Conservation (phyloP, 2,329 filamentous ascomycete species). For the Sporothrix globosa region DNA sequence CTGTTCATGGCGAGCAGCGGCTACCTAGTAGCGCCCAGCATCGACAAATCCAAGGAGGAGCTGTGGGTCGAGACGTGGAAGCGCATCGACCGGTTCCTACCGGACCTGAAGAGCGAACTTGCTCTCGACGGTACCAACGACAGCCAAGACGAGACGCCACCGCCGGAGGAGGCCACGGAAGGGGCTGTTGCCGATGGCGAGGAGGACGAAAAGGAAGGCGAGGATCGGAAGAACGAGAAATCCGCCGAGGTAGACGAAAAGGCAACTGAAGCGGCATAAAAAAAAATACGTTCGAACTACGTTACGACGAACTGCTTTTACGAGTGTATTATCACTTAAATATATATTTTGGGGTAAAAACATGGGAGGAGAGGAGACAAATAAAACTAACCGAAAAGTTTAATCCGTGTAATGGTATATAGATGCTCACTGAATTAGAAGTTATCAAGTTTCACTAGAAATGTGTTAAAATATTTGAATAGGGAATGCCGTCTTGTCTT, state of each 20-base stretch:
- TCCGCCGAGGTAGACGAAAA: not conserved
- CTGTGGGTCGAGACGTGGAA: conserved; percentile 68
- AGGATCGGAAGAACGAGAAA: too few species aligned
- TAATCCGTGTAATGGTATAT: conserved; percentile 11
- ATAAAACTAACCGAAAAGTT: not conserved
- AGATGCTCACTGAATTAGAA: not conserved
- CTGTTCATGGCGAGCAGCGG: conserved; percentile 92
- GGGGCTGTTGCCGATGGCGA: not conserved
- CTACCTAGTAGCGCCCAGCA: conserved; percentile 72
- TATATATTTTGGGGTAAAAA: not conserved
- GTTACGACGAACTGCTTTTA: not conserved
- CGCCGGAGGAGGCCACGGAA: not conserved
- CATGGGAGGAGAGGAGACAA: not conserved
- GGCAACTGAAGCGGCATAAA: not conserved
- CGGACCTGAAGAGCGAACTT: conserved; percentile 61
- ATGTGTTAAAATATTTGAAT: not conserved
- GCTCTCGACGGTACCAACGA: conserved; percentile 43
- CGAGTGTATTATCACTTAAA: not conserved
- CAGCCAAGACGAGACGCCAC: not conserved
- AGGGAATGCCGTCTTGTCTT: not conserved
- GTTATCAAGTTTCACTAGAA: not conserved
- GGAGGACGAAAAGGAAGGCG: too few species aligned
- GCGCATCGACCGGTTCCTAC: conserved; percentile 66
- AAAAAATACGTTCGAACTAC: too few species aligned
- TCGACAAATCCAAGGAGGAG: conserved; percentile 58